Percentiles rank a stretch among this genome's conserved stretches.
phyloP scores from a whole-genome alignment of 2,329 filamentous ascomycete genomes.

The Talaromyces atroroseus region DNA sequence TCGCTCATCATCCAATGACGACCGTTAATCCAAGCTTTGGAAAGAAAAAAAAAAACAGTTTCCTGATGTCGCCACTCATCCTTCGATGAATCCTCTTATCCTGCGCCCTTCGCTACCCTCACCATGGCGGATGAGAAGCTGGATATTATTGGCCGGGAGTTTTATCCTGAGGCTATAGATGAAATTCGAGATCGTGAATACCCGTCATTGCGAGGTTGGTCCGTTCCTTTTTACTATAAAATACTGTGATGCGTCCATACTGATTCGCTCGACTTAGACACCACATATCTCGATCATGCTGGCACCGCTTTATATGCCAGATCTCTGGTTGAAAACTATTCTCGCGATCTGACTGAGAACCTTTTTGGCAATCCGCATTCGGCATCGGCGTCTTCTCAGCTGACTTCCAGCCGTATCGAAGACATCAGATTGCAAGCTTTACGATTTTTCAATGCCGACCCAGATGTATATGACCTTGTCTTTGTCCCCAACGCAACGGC shows the following conservation, averaged over 20 bases:
- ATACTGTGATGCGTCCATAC: not conserved
- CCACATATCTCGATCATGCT: slow-evolving; percentile 85
- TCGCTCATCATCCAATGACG: not conserved
- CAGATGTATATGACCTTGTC: slow-evolving; percentile 75
- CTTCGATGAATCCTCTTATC: slow-evolving; percentile 3
- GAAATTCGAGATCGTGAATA: slow-evolving; percentile 45
- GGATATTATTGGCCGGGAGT: slow-evolving; percentile 27
- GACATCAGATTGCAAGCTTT: slow-evolving; percentile 67
- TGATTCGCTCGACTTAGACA: slow-evolving; percentile 45
- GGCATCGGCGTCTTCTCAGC: slow-evolving; percentile 71
- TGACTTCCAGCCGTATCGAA: slow-evolving; percentile 68
- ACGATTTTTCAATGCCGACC: slow-evolving; percentile 73
- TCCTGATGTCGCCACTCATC: slow-evolving; percentile 11
- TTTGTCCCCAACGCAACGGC: slow-evolving; percentile 93
- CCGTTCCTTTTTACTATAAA: not conserved
- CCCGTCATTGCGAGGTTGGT: slow-evolving; percentile 38
- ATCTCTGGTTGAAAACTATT: slow-evolving; percentile 73
- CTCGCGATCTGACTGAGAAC: slow-evolving; percentile 68
- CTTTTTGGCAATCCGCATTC: slow-evolving; percentile 93
- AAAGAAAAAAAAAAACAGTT: too few relatives aligned
- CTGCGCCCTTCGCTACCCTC: not conserved
- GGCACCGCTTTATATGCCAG: slow-evolving; percentile 82
- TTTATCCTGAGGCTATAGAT: slow-evolving; percentile 42
- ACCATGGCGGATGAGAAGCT: slow-evolving; percentile 5
- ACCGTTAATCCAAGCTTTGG: not conserved